phyloP scores from a whole-genome alignment of 202 grass and related monocot species.

The Eragrostis tef region DNA sequence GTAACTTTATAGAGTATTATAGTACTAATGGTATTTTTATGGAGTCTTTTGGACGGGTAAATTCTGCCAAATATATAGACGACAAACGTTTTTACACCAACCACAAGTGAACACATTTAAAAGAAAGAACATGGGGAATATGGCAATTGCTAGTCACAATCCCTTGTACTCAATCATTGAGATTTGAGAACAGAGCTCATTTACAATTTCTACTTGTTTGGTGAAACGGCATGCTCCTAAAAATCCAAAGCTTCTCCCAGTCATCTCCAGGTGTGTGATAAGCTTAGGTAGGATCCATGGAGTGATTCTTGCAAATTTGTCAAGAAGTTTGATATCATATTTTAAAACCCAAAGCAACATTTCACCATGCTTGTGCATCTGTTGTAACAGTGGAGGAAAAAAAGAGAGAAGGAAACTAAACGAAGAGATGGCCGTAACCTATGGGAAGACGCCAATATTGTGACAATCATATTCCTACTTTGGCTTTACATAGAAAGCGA shows the following conservation, averaged over 20 bases:
- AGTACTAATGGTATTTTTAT: not conserved
- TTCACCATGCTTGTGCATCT: slow-evolving; percentile 39
- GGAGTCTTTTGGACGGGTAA: not conserved
- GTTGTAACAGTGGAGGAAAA: slow-evolving; percentile 38
- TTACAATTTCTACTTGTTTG: slow-evolving; percentile 1
- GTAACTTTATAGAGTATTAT: no score
- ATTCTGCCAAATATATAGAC: not conserved
- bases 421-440: slow-evolving; percentile 34
- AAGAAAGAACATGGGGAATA: not conserved
- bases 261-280: slow-evolving; percentile 34
- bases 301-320: slow-evolving; percentile 43
- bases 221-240: slow-evolving; percentile 38
- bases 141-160: slow-evolving; percentile 15
- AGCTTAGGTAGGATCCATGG: slow-evolving; percentile 45
- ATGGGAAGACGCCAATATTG: slow-evolving; percentile 29
- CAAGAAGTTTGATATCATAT: slow-evolving; percentile 42
- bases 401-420: not conserved
- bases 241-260: slow-evolving; percentile 11
- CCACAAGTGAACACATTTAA: not conserved
- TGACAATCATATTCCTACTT: slow-evolving; percentile 50
- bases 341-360: slow-evolving; percentile 44
- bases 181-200: not conserved
- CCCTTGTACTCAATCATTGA: slow-evolving; percentile 25
- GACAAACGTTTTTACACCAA: slow-evolving; percentile 16
- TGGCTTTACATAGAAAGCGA: slow-evolving; percentile 61